Evolutionary conservation across 2,329 filamentous ascomycete species (phyloP).

Genomic region (Fusarium sp.): DNA sequence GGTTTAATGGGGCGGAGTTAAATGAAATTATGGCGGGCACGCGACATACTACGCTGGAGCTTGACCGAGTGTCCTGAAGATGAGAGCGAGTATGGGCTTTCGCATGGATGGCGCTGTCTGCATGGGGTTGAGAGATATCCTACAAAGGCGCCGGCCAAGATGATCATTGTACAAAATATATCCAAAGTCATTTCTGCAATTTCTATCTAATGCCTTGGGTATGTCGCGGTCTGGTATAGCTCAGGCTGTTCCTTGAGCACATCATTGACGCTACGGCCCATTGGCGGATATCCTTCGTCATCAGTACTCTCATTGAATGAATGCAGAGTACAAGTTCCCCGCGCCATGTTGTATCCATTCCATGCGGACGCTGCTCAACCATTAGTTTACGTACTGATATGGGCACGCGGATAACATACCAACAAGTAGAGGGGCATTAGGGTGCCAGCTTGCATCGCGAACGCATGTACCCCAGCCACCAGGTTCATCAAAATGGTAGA

Average conservation of each 20-base stretch:
- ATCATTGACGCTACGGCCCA: slow-evolving; percentile 69
- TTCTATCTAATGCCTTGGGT: slow-evolving; percentile 23
- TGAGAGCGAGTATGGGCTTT: slow-evolving; percentile 24
- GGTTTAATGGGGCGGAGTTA: slow-evolving; percentile 44
- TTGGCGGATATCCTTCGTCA: slow-evolving; percentile 71
- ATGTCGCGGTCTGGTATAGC: slow-evolving; percentile 40
- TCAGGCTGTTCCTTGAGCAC: slow-evolving; percentile 59
- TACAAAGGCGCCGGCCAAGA: slow-evolving; percentile 11
- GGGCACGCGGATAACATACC: slow-evolving; percentile 54
- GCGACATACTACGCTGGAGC: slow-evolving; percentile 38
- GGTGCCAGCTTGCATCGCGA: slow-evolving; percentile 91
- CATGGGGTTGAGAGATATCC: slow-evolving; percentile 21
- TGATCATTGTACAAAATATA: slow-evolving; percentile 45
- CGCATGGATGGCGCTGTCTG: slow-evolving; percentile 15
- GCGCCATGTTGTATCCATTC: slow-evolving; percentile 79
- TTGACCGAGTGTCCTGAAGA: slow-evolving; percentile 32
- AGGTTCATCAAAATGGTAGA: slow-evolving; percentile 67
- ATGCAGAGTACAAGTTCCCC: slow-evolving; percentile 82
- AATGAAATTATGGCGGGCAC: slow-evolving; percentile 44
- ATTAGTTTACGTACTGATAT: slow-evolving; percentile 23
- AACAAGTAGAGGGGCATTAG: slow-evolving; percentile 81
- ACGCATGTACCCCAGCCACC: slow-evolving; percentile 80
- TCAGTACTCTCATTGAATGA: slow-evolving; percentile 75
- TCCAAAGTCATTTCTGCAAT: slow-evolving; percentile 35
- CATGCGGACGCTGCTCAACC: slow-evolving; percentile 75